phyloP scores from a whole-genome alignment of 805 yeast species.

The Blastobotrys americana region DNA sequence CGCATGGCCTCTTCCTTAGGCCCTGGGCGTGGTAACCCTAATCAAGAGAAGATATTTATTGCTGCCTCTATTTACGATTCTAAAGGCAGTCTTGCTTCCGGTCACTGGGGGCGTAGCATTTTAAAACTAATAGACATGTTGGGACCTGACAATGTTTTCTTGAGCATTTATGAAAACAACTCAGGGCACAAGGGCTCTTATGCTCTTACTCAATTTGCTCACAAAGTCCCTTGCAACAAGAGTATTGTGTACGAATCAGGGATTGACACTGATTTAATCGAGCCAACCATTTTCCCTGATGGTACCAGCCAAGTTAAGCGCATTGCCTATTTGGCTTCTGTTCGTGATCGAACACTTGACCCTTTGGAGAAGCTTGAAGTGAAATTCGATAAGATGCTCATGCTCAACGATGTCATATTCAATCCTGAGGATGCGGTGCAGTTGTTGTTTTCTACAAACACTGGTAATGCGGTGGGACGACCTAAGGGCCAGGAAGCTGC shows the following conservation, averaged over 20 bases:
- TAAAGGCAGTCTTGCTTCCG: constrained; percentile 7
- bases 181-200: not conserved
- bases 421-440: constrained; percentile 12
- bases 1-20: not conserved
- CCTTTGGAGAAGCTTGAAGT: constrained; percentile 4
- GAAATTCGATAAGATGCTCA: constrained; percentile 11
- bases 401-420: constrained; percentile 13
- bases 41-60: constrained; percentile 10
- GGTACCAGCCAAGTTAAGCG: constrained; percentile 6
- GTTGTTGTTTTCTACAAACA: constrained; percentile 13
- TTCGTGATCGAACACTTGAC: constrained; percentile 10
- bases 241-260: constrained; percentile 8
- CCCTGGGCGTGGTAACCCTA: not conserved
- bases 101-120: constrained; percentile 13
- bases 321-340: constrained; percentile 12
- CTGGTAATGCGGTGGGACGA: not conserved
- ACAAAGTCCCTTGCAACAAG: constrained; percentile 7
- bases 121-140: constrained; percentile 10
- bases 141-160: constrained; percentile 11
- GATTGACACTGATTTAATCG: not conserved
- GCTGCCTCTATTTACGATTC: constrained; percentile 12
- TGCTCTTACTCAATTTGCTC: constrained; percentile 7
- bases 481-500: constrained; percentile 6
- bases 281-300: constrained; percentile 1
- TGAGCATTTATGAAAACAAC: constrained; percentile 13